Evolutionary conservation across 129 eudicot species (phyloP).

Genomic region (Glebionis coronaria): DNA sequence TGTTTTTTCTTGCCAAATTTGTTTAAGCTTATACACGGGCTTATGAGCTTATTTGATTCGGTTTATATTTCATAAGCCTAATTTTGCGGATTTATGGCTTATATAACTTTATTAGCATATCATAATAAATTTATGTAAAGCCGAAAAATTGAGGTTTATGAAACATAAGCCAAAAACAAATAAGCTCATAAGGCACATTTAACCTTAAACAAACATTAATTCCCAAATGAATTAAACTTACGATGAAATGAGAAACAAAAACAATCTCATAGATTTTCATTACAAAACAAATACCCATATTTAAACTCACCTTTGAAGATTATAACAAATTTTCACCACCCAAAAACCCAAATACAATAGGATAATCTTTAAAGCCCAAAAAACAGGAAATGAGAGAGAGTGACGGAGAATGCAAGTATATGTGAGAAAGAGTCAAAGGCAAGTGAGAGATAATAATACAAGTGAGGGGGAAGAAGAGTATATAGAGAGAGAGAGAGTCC

Average conservation of each 20-base stretch:
- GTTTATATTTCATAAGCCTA: too few species aligned
- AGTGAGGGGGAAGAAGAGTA: slow-evolving; percentile 29
- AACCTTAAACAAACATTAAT: too few species aligned
- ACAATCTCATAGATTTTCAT: neutral
- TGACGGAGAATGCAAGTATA: slow-evolving; percentile 5
- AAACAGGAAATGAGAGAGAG: neutral
- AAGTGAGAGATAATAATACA: slow-evolving; percentile 22
- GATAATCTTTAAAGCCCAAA: slow-evolving; percentile 4
- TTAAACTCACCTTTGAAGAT: neutral
- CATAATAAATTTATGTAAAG: too few species aligned
- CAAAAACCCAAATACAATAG: neutral
- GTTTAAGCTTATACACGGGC: too few species aligned
- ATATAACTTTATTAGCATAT: too few species aligned
- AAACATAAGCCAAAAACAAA: too few species aligned
- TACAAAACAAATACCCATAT: slow-evolving; percentile 1
- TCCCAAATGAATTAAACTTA: neutral
- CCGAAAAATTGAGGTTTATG: too few species aligned
- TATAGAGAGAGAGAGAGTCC: slow-evolving; percentile 31
- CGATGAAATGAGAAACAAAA: neutral
- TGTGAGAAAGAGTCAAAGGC: slow-evolving; percentile 22
- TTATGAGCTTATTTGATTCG: too few species aligned
- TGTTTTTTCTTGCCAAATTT: neutral
- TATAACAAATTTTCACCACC: neutral
- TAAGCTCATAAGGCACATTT: too few species aligned
- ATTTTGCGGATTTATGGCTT: too few species aligned